Evolutionary conservation across 345 rosid species (phyloP).

Genomic region (Eucalyptus polybractea): DNA sequence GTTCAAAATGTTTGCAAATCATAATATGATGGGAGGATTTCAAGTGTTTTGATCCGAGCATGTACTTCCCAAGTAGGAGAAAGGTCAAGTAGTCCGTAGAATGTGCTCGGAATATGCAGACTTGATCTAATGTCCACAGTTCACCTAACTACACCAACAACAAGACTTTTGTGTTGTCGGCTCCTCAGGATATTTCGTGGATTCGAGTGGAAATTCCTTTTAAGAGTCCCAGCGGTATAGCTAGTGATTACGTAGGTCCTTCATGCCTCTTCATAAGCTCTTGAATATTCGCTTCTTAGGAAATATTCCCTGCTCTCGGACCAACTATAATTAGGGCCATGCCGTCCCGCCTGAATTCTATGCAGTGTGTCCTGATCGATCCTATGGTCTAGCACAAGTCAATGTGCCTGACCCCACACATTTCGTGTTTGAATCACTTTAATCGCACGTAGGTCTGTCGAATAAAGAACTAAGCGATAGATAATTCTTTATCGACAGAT

Average conservation of each 20-base stretch:
- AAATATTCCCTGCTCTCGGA: not conserved
- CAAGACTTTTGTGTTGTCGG: not conserved
- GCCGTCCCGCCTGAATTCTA: not conserved
- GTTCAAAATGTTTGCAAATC: not conserved
- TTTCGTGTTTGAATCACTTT: not conserved
- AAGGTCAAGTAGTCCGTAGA: not conserved
- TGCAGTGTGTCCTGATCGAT: not conserved
- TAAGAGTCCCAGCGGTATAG: not conserved
- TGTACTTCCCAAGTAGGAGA: not conserved
- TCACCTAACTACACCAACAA: not conserved
- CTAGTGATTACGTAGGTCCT: not conserved
- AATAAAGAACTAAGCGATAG: not conserved
- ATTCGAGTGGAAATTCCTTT: not conserved
- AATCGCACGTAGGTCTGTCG: not conserved
- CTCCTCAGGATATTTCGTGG: not conserved
- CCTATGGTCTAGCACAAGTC: not conserved
- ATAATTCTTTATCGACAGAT: not conserved
- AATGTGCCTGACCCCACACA: not conserved
- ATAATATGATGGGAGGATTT: not conserved
- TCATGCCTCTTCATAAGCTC: not conserved
- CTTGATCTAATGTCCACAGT: not conserved
- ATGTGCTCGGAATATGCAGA: not conserved
- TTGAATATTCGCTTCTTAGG: not conserved
- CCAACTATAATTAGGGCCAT: not conserved
- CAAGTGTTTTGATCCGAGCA: not conserved